Conservation (phyloP, 2,329 filamentous ascomycete genomes). For the Cladobotryum protrusum region DNA sequence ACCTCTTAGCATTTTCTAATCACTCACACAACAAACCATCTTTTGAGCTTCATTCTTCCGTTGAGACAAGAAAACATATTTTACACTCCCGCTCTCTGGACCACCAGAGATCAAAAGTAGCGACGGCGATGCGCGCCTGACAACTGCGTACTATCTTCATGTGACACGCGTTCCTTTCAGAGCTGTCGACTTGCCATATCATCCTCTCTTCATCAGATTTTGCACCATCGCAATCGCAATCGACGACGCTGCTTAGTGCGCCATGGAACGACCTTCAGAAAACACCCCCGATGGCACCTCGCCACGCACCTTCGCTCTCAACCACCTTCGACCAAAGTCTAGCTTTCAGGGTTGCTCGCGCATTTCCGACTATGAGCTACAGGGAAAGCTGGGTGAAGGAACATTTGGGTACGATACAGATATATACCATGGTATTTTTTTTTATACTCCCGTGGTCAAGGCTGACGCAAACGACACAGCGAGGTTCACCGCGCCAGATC, state of each 20-base stretch:
- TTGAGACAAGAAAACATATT: background rate
- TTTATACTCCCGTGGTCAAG: background rate
- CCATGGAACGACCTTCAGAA: slow-evolving; percentile 27
- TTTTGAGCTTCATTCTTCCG: background rate
- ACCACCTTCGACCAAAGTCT: slow-evolving; percentile 46
- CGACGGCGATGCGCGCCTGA: slow-evolving; percentile 11
- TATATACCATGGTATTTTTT: background rate
- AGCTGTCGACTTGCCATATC: background rate
- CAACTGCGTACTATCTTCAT: slow-evolving; percentile 1
- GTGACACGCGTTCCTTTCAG: slow-evolving; percentile 9
- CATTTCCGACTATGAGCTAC: slow-evolving; percentile 72
- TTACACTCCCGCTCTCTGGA: background rate
- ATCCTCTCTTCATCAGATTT: background rate
- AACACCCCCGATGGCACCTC: slow-evolving; percentile 37
- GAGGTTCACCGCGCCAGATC: slow-evolving; percentile 89
- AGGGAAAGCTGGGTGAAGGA: slow-evolving; percentile 84
- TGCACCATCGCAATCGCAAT: background rate
- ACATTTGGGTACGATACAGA: slow-evolving; percentile 79
- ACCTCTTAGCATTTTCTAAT: background rate
- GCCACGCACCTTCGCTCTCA: slow-evolving; percentile 51
- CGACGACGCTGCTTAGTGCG: slow-evolving; percentile 4
- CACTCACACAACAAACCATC: background rate
- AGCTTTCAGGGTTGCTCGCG: slow-evolving; percentile 80
- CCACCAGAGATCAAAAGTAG: background rate
- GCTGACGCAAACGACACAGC: slow-evolving; percentile 32